Percentiles rank a stretch among this genome's conserved stretches.
Conservation (phyloP, 495 filamentous ascomycete species). For the Neurospora sp. region DNA sequence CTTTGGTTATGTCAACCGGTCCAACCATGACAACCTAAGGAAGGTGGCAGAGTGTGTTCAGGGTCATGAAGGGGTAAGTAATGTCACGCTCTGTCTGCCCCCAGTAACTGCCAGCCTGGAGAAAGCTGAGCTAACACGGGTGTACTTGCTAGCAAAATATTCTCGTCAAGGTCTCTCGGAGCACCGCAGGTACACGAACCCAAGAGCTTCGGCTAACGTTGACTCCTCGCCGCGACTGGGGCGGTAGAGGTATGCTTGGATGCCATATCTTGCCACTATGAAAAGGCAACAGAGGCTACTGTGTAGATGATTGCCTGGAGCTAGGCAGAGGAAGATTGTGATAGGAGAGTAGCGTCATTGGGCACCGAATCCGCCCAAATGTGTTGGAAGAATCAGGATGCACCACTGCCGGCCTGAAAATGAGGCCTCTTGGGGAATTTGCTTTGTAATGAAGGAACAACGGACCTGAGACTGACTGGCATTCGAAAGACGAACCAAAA, state of each 20-base stretch:
- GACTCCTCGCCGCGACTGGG: slow-evolving; percentile 71
- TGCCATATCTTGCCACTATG: slow-evolving; percentile 78
- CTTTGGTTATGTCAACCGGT: slow-evolving; percentile 72
- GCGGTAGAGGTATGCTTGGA: slow-evolving; percentile 76
- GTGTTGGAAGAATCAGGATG: not conserved
- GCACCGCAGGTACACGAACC: slow-evolving; percentile 27
- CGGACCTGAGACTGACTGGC: not conserved
- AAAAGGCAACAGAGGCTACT: not conserved
- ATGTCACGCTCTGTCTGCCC: not conserved
- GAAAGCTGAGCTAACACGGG: slow-evolving; percentile 6
- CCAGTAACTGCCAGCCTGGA: not conserved
- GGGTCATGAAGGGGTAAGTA: slow-evolving; percentile 80
- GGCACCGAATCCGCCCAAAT: not conserved
- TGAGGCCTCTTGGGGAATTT: not conserved
- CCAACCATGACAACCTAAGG: slow-evolving; percentile 75
- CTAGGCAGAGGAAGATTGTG: not conserved
- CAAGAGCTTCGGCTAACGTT: slow-evolving; percentile 60
- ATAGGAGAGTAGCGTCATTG: not conserved
- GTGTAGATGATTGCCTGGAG: not conserved
- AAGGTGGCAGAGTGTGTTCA: slow-evolving; percentile 79
- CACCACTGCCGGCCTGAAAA: not conserved
- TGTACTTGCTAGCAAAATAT: slow-evolving; percentile 47
- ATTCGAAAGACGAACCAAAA: not conserved
- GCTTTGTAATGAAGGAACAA: not conserved
- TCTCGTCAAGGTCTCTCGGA: slow-evolving; percentile 58